Conservation (phyloP, 139 green algal genomes). For the Chlorella sp. region DNA sequence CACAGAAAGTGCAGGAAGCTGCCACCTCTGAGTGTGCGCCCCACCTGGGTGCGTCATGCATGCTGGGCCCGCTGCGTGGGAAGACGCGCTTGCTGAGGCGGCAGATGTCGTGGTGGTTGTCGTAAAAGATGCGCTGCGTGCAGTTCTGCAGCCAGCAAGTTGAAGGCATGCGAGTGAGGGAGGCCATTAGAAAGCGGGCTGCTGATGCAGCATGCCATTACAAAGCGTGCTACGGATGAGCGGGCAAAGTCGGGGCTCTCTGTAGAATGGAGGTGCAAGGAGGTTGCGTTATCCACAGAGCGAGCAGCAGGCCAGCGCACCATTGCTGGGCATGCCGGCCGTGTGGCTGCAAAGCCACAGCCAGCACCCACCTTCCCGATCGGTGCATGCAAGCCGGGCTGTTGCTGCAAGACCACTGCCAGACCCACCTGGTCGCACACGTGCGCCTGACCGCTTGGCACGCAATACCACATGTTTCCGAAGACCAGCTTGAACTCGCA, state of each 20-base stretch:
- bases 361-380: not conserved
- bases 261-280: not conserved
- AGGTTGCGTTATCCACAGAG: no score
- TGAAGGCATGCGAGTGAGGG: not conserved
- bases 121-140: constrained; percentile 41
- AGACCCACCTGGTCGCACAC: constrained; percentile 36
- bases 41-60: constrained; percentile 11
- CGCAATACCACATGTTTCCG: constrained; percentile 43
- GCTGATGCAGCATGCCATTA: no score
- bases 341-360: no score
- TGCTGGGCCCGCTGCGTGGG: not conserved
- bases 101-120: constrained; percentile 46
- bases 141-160: not conserved
- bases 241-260: not conserved
- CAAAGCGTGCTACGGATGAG: not conserved
- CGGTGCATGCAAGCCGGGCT: no score
- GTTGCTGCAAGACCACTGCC: no score
- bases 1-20: not conserved
- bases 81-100: constrained; percentile 40
- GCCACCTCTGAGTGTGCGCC: no score
- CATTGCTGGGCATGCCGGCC: no score
- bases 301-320: no score
- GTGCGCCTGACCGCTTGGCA: constrained; percentile 33
- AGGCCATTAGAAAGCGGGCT: not conserved
- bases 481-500: constrained; percentile 41